phyloP scores from a whole-genome alignment of 306 rosid genomes.

The Canavalia ensiformis region DNA sequence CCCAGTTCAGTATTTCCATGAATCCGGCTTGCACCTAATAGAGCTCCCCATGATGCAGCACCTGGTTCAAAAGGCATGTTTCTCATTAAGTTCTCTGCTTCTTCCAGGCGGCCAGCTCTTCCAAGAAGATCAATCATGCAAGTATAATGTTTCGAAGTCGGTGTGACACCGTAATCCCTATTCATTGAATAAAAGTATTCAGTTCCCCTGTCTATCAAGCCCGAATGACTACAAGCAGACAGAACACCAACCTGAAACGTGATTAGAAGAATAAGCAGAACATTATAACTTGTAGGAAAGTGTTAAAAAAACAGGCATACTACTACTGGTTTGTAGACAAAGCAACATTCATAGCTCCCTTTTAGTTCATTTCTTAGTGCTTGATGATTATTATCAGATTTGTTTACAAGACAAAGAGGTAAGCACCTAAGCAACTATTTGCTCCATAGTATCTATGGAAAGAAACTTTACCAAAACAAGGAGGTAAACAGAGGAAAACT shows the following conservation, averaged over 20 bases:
- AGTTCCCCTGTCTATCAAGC: conserved; percentile 71
- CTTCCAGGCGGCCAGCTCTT: conserved; percentile 81
- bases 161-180: conserved; percentile 63
- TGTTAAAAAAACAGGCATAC: conserved; percentile 2
- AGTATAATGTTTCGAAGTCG: conserved; percentile 76
- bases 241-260: conserved; percentile 80
- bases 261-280: conserved; percentile 22
- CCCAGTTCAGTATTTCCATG: conserved; percentile 80
- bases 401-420: neutral
- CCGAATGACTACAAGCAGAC: conserved; percentile 87
- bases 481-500: conserved; percentile 9
- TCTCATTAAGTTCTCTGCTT: conserved; percentile 75
- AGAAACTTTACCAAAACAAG: neutral
- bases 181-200: conserved; percentile 75
- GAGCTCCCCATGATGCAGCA: conserved; percentile 91
- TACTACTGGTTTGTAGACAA: neutral
- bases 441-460: conserved; percentile 32
- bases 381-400: conserved; percentile 17
- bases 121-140: conserved; percentile 92
- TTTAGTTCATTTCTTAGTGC: conserved; percentile 16
- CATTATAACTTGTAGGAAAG: conserved; percentile 2
- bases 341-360: neutral
- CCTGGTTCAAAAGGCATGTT: conserved; percentile 80
- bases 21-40: conserved; percentile 86
- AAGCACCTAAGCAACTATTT: conserved; percentile 10